Percentiles rank a stretch among this genome's conserved stretches.
These are phyloP conservation scores for Diddensiella caesifluorescens DNA, from an alignment of 805 yeast species.

Conservation along the genomic window DNA sequence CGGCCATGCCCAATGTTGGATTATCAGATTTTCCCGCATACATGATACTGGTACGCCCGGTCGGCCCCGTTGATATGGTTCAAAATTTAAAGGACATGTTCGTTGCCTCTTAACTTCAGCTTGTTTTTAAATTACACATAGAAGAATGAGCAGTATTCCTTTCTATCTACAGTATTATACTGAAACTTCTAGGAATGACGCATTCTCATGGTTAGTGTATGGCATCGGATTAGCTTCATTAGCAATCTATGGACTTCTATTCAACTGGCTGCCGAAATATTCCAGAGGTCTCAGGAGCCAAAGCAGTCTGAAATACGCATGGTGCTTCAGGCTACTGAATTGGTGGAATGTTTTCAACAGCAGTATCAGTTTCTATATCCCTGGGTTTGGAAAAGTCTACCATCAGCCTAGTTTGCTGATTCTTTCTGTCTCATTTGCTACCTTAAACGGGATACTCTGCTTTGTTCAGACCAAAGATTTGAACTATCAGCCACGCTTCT, in stretches of 20 bases:
- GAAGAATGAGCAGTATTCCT: conserved; percentile 29
- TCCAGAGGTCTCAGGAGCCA: conserved; percentile 23
- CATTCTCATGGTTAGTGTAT: conserved; percentile 37
- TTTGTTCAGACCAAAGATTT: conserved; percentile 36
- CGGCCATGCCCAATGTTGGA: too few relatives aligned
- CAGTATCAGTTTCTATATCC: conserved; percentile 17
- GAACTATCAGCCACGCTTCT: conserved; percentile 36
- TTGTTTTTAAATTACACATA: too few relatives aligned
- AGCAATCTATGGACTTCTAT: conserved; percentile 38
- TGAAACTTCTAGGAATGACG: conserved; percentile 36
- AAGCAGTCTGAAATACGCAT: conserved; percentile 8
- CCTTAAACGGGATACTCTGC: conserved; percentile 32
- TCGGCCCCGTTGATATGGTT: too few relatives aligned
- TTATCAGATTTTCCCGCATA: too few relatives aligned
- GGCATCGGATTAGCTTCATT: conserved; percentile 29
- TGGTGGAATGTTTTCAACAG: conserved; percentile 32
- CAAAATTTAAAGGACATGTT: too few relatives aligned
- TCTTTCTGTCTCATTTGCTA: conserved; percentile 29
- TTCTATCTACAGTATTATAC: conserved; percentile 37
- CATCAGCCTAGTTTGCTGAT: conserved; percentile 41
- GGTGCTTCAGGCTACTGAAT: conserved; percentile 31
- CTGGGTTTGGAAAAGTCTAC: conserved; percentile 26
- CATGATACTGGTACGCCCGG: too few relatives aligned
- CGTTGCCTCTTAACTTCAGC: too few relatives aligned
- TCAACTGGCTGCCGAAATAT: conserved; percentile 39